These are phyloP conservation scores for Hericium erinaceus DNA, from an alignment of 768 basidiomycete species.

Conservation along the genomic window DNA sequence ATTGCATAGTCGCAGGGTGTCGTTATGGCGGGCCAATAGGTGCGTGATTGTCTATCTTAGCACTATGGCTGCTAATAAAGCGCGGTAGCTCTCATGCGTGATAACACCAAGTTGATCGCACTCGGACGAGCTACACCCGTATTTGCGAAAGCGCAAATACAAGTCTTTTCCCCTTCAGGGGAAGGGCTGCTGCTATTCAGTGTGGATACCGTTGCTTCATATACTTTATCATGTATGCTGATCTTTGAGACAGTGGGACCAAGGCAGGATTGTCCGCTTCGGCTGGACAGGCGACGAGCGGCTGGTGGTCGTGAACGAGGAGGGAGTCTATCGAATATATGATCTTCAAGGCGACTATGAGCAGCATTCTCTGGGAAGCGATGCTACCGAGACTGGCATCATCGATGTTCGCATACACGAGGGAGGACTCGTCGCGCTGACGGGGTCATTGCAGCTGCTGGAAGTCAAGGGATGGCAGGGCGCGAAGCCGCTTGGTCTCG, in stretches of 20 bases:
- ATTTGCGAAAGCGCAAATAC: conserved; percentile 72
- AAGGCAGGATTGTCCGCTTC: conserved; percentile 70
- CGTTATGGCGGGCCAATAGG: conserved; percentile 86
- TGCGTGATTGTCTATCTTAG: conserved; percentile 23
- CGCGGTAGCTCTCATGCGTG: conserved; percentile 72
- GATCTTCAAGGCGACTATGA: conserved; percentile 79
- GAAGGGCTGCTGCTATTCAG: conserved; percentile 57
- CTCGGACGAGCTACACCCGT: conserved; percentile 49
- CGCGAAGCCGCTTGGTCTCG: conserved; percentile 58
- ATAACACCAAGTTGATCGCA: conserved; percentile 70
- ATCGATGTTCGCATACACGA: conserved; percentile 83
- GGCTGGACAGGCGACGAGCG: conserved; percentile 82
- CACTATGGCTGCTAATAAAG: neutral
- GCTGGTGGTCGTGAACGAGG: conserved; percentile 81
- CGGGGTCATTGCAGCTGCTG: conserved; percentile 61
- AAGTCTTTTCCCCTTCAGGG: conserved; percentile 82
- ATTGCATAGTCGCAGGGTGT: conserved; percentile 76
- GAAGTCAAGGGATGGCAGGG: conserved; percentile 91
- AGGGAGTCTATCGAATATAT: conserved; percentile 86
- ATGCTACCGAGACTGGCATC: conserved; percentile 76
- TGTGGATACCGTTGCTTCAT: conserved; percentile 41
- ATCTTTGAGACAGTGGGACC: conserved; percentile 67
- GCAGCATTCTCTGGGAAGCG: conserved; percentile 77
- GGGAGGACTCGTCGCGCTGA: conserved; percentile 79
- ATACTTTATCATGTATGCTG: conserved; percentile 7